Percentiles rank a stretch among this genome's conserved stretches.
Conservation (phyloP, 2,329 filamentous ascomycete species). For the Monilinia fructigena region DNA sequence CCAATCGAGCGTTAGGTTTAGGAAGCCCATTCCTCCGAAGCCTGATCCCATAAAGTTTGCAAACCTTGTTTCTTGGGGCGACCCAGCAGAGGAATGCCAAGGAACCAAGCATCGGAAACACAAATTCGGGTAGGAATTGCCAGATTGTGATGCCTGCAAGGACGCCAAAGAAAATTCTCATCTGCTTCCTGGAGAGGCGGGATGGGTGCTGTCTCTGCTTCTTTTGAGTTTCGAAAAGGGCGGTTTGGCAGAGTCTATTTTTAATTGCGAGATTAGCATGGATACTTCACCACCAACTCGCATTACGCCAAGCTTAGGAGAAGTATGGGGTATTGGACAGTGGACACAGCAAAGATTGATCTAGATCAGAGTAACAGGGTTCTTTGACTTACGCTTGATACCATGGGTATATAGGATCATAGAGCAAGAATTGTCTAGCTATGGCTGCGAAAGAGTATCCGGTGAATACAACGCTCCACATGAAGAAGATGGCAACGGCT, state of each 20-base stretch:
- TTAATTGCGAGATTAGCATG: background rate
- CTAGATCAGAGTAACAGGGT: background rate
- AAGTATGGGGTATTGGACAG: too few relatives aligned
- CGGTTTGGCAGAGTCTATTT: constrained; percentile 50
- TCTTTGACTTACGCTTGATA: constrained; percentile 32
- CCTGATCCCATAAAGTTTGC: constrained; percentile 62
- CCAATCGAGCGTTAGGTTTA: constrained; percentile 61
- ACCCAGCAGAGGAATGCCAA: constrained; percentile 64
- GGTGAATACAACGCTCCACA: constrained; percentile 57
- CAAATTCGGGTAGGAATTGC: constrained; percentile 62
- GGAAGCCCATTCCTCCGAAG: constrained; percentile 60
- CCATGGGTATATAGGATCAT: constrained; percentile 57
- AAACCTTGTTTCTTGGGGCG: constrained; percentile 52
- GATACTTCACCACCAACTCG: background rate
- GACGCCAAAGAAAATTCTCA: constrained; percentile 55
- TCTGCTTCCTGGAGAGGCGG: constrained; percentile 51
- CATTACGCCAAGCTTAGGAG: background rate
- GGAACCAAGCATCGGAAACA: constrained; percentile 59
- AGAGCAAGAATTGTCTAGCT: constrained; percentile 56
- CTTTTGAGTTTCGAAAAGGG: constrained; percentile 57
- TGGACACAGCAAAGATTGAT: background rate
- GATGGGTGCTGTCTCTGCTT: constrained; percentile 52
- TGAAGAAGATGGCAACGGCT: constrained; percentile 57
- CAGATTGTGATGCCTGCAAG: constrained; percentile 55
- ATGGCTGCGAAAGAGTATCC: constrained; percentile 60